Base-by-base conservation (phyloP, 148 eudicot species). In the Silene conica region DNA sequence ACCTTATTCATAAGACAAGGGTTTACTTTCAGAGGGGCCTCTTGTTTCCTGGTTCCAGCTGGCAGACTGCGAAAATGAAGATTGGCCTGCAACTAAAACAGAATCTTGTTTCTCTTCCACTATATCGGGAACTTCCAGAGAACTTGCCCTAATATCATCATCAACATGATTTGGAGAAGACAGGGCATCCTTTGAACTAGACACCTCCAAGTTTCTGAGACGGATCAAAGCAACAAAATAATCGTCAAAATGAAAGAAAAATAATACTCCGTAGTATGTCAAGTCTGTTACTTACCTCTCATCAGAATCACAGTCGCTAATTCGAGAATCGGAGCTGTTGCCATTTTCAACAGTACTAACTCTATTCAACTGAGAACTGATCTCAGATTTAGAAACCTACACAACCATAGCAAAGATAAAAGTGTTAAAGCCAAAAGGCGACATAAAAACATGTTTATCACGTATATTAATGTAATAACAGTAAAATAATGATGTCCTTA, bases 11-110 rank as follows among this genome's bases (percentile, higher is more conserved):
- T 16, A 54, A 3, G 34, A 63, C 20, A 68, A 26, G 58, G 38
- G 61, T 59, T 71, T 82, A 92, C 97, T 89, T 80, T 80, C 82
- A 74, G 96, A 91, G 72, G 93, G 90, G 78, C 87, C 96, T 67
- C 60, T 63, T 57, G 78, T 79, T 79, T 83, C 90, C 73, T 78
- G 78, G 70, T 76, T 83, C 97, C 92, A 92, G 57, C 67, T 80
- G 22, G 67, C 65, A 71, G 77, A 76, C 48, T 67, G 79, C 55
- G 57, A 80, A 68, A 38, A 38, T 1, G 88, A 68, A 74, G 90
- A 83, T 78, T 80, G 67, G 14, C 80, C 81, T 46, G 70, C 62
- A 76, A 31, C 78, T 67, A 59, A 71, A 78, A 52, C 64, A 67
- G 74, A 43, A 76, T 78, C 83, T 58, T 23, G 81, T 82, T 73